Evolutionary conservation across 2,329 filamentous ascomycete genomes (phyloP), one percentile per base, ranked within the genome.

Genomic region (Hortaea werneckii): DNA sequence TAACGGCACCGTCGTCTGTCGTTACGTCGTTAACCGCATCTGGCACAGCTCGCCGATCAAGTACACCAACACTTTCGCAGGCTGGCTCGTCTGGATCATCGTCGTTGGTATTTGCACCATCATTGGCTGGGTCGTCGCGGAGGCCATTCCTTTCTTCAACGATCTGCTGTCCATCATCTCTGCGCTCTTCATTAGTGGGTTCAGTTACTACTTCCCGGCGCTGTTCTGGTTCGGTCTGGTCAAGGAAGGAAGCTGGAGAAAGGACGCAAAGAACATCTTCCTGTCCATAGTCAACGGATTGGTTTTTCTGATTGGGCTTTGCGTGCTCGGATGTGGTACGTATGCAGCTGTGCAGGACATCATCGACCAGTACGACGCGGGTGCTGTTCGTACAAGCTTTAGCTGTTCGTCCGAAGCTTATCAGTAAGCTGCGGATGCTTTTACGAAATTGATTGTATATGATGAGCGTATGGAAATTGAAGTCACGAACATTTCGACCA

Each of bases 101-200:
- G 75, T 87, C 35, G 75, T 78, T 1, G 61, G 73, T 1, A 61
- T 57, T 13, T 65, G 80, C 28, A 85, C 82, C 74, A 52, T 79
- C 13, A 54, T 84, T 8, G 78, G 79, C 9, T 84, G 79, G 73
- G 65, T 87, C 48, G 82, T 88, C 50, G 81, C 84, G 6, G 77
- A 84, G 60, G 78, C 80, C 0, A 83, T 87, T 9, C 84, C 84
- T 1, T 77, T 82, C 50, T 87, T 87, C 69, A 80, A 79, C 61
- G 74, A 78, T 43, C 67, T 87, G 6, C 69, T 87, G n/a, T 78
- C 79, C 5, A 65, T 87, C 42, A 80, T 85, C 51, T 67, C 58
- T n/a, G 55, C 78, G 1, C 64, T 85, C 1, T 85, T 86, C 56
- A 79, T 77, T 34, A 79, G 74, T 47, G 85, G 82, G 77, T 87